Evolutionary conservation across 768 basidiomycete genomes (phyloP).

Genomic region (Rhizopogon rudus): DNA sequence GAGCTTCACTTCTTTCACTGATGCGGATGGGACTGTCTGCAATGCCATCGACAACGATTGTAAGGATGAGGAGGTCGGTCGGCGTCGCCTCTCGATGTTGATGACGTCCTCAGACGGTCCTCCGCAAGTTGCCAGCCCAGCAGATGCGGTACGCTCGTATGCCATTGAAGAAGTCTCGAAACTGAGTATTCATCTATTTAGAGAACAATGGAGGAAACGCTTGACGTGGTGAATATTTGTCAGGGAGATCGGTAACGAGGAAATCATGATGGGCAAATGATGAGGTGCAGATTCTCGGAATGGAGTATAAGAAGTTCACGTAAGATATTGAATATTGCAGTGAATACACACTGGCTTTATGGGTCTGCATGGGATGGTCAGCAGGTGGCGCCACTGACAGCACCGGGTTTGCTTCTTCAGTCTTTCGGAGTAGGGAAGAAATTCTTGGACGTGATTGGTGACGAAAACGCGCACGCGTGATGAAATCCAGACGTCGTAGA

Average conservation of each 20-base stretch:
- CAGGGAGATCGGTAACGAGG: constrained; percentile 86
- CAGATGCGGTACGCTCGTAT: constrained; percentile 57
- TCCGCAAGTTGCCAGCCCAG: constrained; percentile 45
- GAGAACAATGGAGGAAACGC: constrained; percentile 65
- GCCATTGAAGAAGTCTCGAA: constrained; percentile 78
- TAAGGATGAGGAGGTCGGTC: constrained; percentile 28
- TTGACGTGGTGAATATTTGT: constrained; percentile 98
- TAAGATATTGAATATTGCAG: background rate
- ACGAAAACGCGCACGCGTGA: background rate
- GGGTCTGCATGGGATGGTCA: constrained; percentile 39
- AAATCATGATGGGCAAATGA: constrained; percentile 76
- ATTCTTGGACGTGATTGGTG: constrained; percentile 47
- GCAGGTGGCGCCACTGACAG: constrained; percentile 36
- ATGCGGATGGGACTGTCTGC: constrained; percentile 93
- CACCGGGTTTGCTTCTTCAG: constrained; percentile 65
- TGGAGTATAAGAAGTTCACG: background rate
- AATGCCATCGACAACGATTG: constrained; percentile 81
- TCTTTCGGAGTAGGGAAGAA: constrained; percentile 74
- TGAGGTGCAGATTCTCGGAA: constrained; percentile 76
- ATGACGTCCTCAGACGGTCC: constrained; percentile 62
- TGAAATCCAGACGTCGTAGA: constrained; percentile 41
- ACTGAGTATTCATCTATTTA: constrained; percentile 24
- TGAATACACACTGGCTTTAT: constrained; percentile 59
- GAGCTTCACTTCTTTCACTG: constrained; percentile 90
- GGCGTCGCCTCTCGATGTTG: constrained; percentile 83